Base-by-base conservation (phyloP, 495 filamentous ascomycete species). In the Penicillium arizonense region DNA sequence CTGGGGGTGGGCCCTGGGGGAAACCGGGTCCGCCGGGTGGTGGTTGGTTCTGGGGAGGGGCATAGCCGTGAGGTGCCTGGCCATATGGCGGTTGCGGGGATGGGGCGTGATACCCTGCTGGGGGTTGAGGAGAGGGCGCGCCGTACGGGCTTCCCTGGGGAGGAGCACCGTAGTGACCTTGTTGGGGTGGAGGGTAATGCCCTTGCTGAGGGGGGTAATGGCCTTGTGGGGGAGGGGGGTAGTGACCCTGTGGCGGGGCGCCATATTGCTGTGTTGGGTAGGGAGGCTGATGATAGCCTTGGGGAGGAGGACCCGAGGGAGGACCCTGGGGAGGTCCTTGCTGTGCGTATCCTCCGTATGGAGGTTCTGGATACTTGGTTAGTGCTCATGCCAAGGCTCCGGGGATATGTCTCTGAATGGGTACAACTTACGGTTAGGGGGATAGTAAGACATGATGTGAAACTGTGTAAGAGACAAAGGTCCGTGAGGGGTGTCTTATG, bases 21-120 rank as follows among this genome's bases (percentile, higher is more conserved):
- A 64, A 65, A 26, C 76, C 74, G 26, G 72, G 73, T n/a, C 62
- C 62, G n/a, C 69, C 73, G 48, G 71, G 69, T 30, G 75, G 72
- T 50, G 62, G 61, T 20, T 67, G 74, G 12, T 61, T 64, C n/a
- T 70, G 68, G 42, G 64, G 64, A 50, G 61, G 66, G 41, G 47
- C 60, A 28, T 63, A 44, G 44, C 61, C 64, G 47, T 64, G 58
- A 3, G 52, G 60, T 16, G 54, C 59, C 24, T 63, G 56, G 42
- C 57, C 63, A 35, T 70, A 65, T 23, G 61, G 61, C 20, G 53
- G 57, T 23, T 60, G 56, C 14, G 53, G 60, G 2, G 65, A 52
- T 9, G 62, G 62, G 1, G 60, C 57, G 21, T 57, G 52, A 39
- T 61, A 59, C 23, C 63, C 58, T 3, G 41, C 44, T 12, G 44